Percentiles rank a stretch among this genome's conserved stretches.
Conservation (phyloP, 2,329 filamentous ascomycete genomes). For the Xylaria sp. region DNA sequence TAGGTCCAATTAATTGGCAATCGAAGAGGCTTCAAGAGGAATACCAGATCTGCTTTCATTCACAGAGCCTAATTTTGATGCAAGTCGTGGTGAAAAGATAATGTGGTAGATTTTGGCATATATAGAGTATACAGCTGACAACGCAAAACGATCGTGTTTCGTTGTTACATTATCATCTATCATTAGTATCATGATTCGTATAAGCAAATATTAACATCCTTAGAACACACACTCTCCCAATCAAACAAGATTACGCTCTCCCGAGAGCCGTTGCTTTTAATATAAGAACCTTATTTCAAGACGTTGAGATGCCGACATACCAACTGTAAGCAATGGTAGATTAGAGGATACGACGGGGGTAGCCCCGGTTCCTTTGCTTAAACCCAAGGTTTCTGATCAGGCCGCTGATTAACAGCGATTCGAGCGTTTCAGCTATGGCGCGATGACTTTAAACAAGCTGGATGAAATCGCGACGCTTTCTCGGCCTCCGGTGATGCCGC, state of each 20-base stretch:
- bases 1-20: neutral
- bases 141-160: slow-evolving; percentile 47
- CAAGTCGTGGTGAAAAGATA: neutral
- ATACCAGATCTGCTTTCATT: neutral
- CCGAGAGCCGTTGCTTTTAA: slow-evolving; percentile 20
- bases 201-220: slow-evolving; percentile 18
- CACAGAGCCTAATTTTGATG: neutral
- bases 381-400: neutral
- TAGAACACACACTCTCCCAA: slow-evolving; percentile 16
- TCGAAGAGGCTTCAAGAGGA: neutral
- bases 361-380: neutral
- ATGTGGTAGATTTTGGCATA: neutral
- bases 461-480: neutral
- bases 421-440: neutral
- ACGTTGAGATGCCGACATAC: neutral
- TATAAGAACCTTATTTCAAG: neutral
- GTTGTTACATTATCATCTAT: slow-evolving; percentile 49
- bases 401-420: neutral
- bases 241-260: slow-evolving; percentile 16
- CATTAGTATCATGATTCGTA: slow-evolving; percentile 49
- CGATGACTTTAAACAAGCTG: neutral
- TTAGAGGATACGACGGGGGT: neutral
- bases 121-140: slow-evolving; percentile 33
- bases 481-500: neutral
- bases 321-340: neutral